Evolutionary conservation across 371 early-diverging fungal genomes (phyloP).

Genomic region (Rhizopus sp.): DNA sequence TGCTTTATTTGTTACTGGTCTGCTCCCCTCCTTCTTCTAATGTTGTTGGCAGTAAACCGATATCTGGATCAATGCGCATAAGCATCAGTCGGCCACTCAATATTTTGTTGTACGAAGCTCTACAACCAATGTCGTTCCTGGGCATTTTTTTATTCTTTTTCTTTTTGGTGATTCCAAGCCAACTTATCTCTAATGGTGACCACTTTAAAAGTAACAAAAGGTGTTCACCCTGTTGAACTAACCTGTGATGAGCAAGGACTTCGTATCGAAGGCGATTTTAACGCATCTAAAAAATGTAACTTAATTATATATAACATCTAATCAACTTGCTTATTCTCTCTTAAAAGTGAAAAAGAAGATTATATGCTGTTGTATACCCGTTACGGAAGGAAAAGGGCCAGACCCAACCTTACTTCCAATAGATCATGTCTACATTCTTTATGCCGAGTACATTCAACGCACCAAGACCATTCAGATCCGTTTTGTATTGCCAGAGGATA

Average conservation of each 20-base stretch:
- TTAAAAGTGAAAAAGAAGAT: conserved; percentile 7
- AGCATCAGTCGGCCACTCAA: too few relatives aligned
- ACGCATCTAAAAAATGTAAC: conserved; percentile 34
- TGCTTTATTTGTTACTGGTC: too few relatives aligned
- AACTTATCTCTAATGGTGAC: conserved; percentile 22
- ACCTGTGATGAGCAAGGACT: conserved; percentile 47
- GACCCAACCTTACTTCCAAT: conserved; percentile 48
- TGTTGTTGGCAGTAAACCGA: too few relatives aligned
- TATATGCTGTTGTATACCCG: conserved; percentile 31
- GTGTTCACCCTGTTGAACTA: conserved; percentile 32
- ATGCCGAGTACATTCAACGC: conserved; percentile 23
- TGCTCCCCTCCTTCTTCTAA: too few relatives aligned
- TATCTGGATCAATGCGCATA: too few relatives aligned
- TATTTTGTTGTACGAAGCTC: not conserved
- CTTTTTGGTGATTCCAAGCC: not conserved
- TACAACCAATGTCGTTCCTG: too few relatives aligned
- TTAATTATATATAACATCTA: not conserved
- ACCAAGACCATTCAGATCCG: conserved; percentile 35
- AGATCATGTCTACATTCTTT: conserved; percentile 32
- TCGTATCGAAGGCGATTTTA: conserved; percentile 50
- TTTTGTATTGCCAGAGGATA: conserved; percentile 41
- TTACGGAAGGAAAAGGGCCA: conserved; percentile 24
- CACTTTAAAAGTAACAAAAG: conserved; percentile 34
- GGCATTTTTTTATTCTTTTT: conserved; percentile 1
- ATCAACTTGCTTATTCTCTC: not conserved